Percentiles rank a stretch among this genome's conserved stretches.
These are phyloP conservation scores for Eutypa lata DNA, from an alignment of 2,329 filamentous ascomycete genomes.

Conservation along the genomic window DNA sequence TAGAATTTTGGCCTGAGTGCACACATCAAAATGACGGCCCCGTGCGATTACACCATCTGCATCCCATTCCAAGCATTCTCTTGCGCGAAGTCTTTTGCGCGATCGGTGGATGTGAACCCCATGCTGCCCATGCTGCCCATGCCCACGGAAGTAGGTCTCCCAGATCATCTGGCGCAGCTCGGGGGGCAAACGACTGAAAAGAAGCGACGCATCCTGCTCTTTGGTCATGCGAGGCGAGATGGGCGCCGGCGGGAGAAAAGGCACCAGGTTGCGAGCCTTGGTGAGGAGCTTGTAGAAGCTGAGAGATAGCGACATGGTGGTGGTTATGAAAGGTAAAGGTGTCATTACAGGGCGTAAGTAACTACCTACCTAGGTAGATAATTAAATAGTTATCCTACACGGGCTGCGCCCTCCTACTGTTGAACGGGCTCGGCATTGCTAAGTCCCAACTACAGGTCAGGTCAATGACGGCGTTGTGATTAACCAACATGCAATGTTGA, in stretches of 20 bases:
- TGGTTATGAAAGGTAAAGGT: neutral
- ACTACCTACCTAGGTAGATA: neutral
- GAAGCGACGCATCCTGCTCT: conserved; percentile 10
- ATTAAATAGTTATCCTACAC: no score
- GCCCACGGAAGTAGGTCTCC: conserved; percentile 10
- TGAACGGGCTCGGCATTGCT: no score
- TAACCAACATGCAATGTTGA: no score
- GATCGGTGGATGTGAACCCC: conserved; percentile 8
- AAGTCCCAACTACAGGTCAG: no score
- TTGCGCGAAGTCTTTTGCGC: conserved; percentile 5
- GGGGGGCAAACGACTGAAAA: conserved; percentile 8
- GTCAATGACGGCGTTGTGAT: no score
- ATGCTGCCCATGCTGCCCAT: no score
- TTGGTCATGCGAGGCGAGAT: conserved; percentile 12
- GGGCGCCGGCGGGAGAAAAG: conserved; percentile 11
- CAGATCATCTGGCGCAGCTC: conserved; percentile 14
- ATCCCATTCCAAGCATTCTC: conserved; percentile 8
- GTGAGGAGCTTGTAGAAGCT: conserved; percentile 6
- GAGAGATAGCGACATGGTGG: conserved; percentile 3
- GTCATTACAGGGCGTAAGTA: neutral
- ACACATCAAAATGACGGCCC: conserved; percentile 2
- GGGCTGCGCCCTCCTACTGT: no score
- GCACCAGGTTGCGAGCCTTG: conserved; percentile 10
- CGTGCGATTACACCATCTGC: neutral
- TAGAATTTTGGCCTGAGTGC: neutral